phyloP scores from a whole-genome alignment of 2,329 filamentous ascomycete species.

The Colletotrichum sp. region DNA sequence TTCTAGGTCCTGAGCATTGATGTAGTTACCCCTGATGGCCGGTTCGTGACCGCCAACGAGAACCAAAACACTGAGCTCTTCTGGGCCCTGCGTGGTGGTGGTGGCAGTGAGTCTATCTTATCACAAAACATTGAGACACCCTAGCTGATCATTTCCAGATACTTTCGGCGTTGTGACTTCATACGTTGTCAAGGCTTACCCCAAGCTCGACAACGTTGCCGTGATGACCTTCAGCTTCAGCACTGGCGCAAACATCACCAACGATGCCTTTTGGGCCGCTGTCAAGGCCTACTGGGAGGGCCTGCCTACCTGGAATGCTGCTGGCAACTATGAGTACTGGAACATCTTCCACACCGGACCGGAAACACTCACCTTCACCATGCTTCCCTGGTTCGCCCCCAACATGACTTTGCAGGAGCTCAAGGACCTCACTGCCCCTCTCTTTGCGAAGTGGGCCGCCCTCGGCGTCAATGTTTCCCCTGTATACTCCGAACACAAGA shows the following conservation, averaged over 20 bases:
- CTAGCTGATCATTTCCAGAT: slow-evolving; percentile 41
- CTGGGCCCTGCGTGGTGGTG: slow-evolving; percentile 55
- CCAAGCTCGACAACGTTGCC: slow-evolving; percentile 40
- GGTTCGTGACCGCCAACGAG: slow-evolving; percentile 42
- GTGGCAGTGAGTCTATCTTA: slow-evolving; percentile 23
- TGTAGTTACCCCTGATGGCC: slow-evolving; percentile 49
- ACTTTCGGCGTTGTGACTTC: slow-evolving; percentile 63
- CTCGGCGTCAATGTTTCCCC: slow-evolving; percentile 32
- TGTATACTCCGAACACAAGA: slow-evolving; percentile 26
- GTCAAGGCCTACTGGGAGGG: slow-evolving; percentile 26
- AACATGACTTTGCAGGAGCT: slow-evolving; percentile 36
- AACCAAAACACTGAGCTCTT: slow-evolving; percentile 49
- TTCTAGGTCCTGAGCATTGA: slow-evolving; percentile 46
- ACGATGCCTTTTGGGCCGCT: slow-evolving; percentile 2
- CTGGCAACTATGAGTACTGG: slow-evolving; percentile 28
- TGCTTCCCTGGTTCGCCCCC: slow-evolving; percentile 31
- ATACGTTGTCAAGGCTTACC: slow-evolving; percentile 56
- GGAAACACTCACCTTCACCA: slow-evolving; percentile 25
- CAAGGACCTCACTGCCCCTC: slow-evolving; percentile 36
- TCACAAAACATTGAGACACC: neutral
- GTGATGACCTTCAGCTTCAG: slow-evolving; percentile 49
- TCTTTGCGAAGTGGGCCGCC: slow-evolving; percentile 32
- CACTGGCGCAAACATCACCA: neutral
- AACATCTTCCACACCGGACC: slow-evolving; percentile 28
- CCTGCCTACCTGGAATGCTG: slow-evolving; percentile 24